phyloP scores from a whole-genome alignment of 345 rosid species.

The Sonneratia alba region DNA sequence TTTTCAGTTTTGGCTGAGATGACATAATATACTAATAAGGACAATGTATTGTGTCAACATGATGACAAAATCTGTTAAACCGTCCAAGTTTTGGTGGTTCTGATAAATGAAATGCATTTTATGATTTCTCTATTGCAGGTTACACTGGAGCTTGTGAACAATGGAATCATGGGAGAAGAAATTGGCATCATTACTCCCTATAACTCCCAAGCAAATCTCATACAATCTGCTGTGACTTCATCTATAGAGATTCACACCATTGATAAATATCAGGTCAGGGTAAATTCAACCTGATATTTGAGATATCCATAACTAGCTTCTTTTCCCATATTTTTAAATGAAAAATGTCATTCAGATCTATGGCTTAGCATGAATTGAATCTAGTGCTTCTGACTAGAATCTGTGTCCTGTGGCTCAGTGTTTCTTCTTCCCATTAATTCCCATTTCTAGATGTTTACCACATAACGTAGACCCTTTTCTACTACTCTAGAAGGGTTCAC shows the following conservation, averaged over 20 bases:
- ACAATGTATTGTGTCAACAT: background rate
- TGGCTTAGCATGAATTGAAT: no score
- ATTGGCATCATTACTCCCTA: slow-evolving; percentile 93
- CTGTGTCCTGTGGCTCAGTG: background rate
- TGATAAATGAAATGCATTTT: background rate
- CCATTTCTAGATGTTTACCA: background rate
- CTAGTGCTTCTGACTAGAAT: background rate
- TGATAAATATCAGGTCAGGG: slow-evolving; percentile 88
- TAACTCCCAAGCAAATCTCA: slow-evolving; percentile 78
- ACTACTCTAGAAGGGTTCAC: no score
- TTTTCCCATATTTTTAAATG: background rate
- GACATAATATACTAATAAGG: background rate
- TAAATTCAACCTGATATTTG: background rate
- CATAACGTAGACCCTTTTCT: background rate
- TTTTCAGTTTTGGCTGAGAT: background rate
- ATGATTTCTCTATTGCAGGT: slow-evolving; percentile 27
- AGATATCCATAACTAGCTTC: background rate
- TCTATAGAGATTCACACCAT: slow-evolving; percentile 91
- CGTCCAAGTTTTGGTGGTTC: background rate
- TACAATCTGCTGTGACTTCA: slow-evolving; percentile 30
- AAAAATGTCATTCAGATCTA: background rate
- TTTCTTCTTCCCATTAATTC: background rate
- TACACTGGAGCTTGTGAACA: slow-evolving; percentile 40
- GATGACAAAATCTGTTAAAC: background rate
- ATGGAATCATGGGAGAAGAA: slow-evolving; percentile 60